Conservation (phyloP, 768 basidiomycete species). For the Termitomyces sp. region DNA sequence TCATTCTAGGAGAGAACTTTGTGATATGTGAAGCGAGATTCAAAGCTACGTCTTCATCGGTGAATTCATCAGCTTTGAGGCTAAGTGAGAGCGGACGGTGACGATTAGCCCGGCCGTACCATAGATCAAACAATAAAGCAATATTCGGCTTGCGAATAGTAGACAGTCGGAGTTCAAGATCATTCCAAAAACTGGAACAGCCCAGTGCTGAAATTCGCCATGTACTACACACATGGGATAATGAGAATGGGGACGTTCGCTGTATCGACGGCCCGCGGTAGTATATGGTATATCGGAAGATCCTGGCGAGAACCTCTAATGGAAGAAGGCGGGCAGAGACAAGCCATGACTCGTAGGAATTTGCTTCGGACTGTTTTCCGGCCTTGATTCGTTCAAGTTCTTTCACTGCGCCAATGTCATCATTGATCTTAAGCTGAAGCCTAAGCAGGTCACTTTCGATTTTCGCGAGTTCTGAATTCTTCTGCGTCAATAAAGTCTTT, state of each 20-base stretch:
- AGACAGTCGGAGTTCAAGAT: background rate
- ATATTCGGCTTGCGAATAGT: background rate
- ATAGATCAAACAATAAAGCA: background rate
- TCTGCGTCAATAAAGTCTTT: background rate
- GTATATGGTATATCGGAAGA: background rate
- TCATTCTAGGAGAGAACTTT: background rate
- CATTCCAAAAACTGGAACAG: slow-evolving; percentile 1
- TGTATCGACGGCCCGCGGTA: background rate
- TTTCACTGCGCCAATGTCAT: background rate
- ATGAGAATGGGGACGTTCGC: background rate
- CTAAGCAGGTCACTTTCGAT: background rate
- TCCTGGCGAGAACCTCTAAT: background rate
- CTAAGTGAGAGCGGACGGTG: background rate
- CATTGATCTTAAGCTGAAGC: slow-evolving; percentile 1
- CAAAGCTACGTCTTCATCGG: too few species aligned
- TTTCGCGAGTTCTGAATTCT: background rate
- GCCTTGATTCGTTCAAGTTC: background rate
- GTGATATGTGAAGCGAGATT: background rate
- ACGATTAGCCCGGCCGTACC: background rate
- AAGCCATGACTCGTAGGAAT: background rate
- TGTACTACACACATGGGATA: slow-evolving; percentile 2
- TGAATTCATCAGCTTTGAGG: background rate
- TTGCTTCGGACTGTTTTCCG: background rate
- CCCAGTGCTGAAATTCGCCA: background rate
- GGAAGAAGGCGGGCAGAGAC: slow-evolving; percentile 1